phyloP scores from a whole-genome alignment of 257 asterid genomes.

The Rhazya stricta region DNA sequence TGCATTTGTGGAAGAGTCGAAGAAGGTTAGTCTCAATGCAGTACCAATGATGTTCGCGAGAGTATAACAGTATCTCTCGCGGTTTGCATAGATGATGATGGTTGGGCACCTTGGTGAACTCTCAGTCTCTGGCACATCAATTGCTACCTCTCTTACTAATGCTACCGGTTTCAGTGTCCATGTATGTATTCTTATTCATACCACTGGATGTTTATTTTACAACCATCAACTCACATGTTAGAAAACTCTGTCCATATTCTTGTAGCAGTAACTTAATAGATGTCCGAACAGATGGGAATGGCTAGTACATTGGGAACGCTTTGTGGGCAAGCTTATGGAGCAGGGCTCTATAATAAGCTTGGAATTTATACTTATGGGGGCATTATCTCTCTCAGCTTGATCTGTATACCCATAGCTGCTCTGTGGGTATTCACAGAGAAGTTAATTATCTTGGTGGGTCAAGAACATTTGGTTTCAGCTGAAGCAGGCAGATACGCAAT shows the following conservation, averaged over 20 bases:
- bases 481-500: slow-evolving; percentile 18
- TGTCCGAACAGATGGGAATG: slow-evolving; percentile 20
- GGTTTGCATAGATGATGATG: slow-evolving; percentile 35
- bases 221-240: too few relatives aligned
- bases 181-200: slow-evolving; percentile 25
- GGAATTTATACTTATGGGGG: slow-evolving; percentile 17
- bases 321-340: slow-evolving; percentile 28
- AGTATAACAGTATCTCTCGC: slow-evolving; percentile 24
- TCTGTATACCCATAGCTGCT: slow-evolving; percentile 20
- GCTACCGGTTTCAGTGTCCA: slow-evolving; percentile 38
- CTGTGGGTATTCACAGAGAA: slow-evolving; percentile 19
- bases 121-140: slow-evolving; percentile 30
- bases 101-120: slow-evolving; percentile 36
- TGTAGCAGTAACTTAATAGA: background rate
- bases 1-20: slow-evolving; percentile 13
- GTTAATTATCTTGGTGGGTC: slow-evolving; percentile 14
- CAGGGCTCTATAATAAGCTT: slow-evolving; percentile 15
- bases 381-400: slow-evolving; percentile 14
- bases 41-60: slow-evolving; percentile 33
- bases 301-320: slow-evolving; percentile 22
- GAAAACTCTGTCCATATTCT: background rate
- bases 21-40: slow-evolving; percentile 24
- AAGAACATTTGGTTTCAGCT: slow-evolving; percentile 21
- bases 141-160: slow-evolving; percentile 35
- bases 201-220: too few relatives aligned